A percentile compares a stretch with the other conserved stretches of the same genome.
Evolutionary conservation across 441 rosid species (phyloP).

Genomic region (Breynia disticha): DNA sequence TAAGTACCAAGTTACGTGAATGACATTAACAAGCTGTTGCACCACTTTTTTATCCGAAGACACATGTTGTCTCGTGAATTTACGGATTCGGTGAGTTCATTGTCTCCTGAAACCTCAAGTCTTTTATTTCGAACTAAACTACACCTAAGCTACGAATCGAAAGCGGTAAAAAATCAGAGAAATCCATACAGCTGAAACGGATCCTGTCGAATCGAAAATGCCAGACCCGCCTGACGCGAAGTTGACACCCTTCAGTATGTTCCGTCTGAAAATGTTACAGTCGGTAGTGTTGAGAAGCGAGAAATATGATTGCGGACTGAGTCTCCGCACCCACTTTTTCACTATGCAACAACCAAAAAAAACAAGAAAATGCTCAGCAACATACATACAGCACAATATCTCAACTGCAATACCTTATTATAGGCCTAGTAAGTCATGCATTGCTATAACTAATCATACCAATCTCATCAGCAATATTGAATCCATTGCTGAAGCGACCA

Average conservation of each 20-base stretch:
- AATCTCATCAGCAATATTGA: slow-evolving; percentile 18
- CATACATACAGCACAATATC: too few species aligned
- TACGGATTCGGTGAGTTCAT: too few species aligned
- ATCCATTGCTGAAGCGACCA: slow-evolving; percentile 35
- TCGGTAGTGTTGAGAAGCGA: slow-evolving; percentile 8
- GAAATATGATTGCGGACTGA: slow-evolving; percentile 18
- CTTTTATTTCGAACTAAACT: too few species aligned
- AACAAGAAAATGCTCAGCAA: neutral
- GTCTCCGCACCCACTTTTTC: slow-evolving; percentile 15
- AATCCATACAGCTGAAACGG: slow-evolving; percentile 5
- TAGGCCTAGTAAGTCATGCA: too few species aligned
- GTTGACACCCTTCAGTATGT: slow-evolving; percentile 23
- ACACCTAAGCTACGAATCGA: too few species aligned
- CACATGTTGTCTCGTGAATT: too few species aligned
- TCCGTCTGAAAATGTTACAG: slow-evolving; percentile 7
- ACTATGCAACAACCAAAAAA: slow-evolving; percentile 5
- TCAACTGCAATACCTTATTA: too few species aligned
- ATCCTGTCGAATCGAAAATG: slow-evolving; percentile 18
- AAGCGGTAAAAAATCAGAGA: too few species aligned
- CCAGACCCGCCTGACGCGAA: slow-evolving; percentile 33
- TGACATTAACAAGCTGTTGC: too few species aligned
- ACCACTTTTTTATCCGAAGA: too few species aligned
- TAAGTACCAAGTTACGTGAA: too few species aligned
- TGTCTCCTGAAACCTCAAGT: too few species aligned
- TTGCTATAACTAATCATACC: slow-evolving; percentile 11